Percentiles rank a stretch among this genome's conserved stretches.
Evolutionary conservation across 176 grass and related monocot species (phyloP).

Genomic region (Chrysopogon serrulatus): DNA sequence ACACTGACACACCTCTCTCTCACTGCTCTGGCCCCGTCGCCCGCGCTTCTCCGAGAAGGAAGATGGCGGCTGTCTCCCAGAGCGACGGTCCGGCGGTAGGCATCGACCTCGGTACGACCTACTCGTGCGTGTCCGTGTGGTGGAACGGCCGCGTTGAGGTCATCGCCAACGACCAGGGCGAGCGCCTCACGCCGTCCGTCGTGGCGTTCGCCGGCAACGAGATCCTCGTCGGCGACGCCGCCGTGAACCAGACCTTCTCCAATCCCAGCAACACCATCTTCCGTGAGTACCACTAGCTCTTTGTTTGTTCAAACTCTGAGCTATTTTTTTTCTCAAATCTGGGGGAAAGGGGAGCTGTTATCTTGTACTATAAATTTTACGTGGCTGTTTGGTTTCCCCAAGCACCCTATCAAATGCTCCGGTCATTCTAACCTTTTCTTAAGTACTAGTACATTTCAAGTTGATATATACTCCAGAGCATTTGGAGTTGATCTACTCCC

Average conservation of each 20-base stretch:
- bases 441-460: not conserved
- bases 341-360: too few species aligned
- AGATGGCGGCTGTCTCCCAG: too few species aligned
- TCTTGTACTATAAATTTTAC: not conserved
- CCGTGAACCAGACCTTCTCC: constrained; percentile 51
- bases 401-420: not conserved
- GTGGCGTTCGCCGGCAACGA: constrained; percentile 47
- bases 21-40: too few species aligned
- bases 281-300: not conserved
- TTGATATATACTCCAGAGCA: too few species aligned
- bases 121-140: too few species aligned
- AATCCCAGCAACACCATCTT: constrained; percentile 40
- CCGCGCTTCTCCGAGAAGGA: too few species aligned
- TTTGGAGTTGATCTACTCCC: too few species aligned
- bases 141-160: constrained; percentile 19
- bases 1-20: too few species aligned
- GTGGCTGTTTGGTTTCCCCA: not conserved
- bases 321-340: too few species aligned
- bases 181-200: constrained; percentile 44
- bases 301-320: not conserved
- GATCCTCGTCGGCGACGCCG: constrained; percentile 57
- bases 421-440: too few species aligned
- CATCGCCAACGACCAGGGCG: constrained; percentile 63
- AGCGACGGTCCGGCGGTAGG: too few species aligned
- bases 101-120: too few species aligned